Conservation (phyloP, 2,329 filamentous ascomycete genomes). For the Bipolaris victoriae region DNA sequence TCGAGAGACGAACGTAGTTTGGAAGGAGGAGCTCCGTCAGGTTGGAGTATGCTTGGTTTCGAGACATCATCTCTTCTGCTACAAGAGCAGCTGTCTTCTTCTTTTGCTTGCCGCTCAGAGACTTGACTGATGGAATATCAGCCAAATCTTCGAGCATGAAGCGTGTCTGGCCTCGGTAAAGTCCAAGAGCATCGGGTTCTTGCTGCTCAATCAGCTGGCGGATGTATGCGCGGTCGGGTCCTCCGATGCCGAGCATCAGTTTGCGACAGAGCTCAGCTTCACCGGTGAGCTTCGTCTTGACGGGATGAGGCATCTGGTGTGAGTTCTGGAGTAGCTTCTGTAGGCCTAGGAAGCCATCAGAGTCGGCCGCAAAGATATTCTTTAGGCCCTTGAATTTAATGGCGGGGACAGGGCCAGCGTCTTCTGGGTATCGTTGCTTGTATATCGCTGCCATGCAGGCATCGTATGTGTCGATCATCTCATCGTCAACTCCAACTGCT, state of each 20-base stretch:
- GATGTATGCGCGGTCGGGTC: slow-evolving; percentile 34
- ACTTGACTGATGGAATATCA: slow-evolving; percentile 30
- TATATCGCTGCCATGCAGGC: slow-evolving; percentile 50
- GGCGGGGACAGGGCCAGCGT: slow-evolving; percentile 27
- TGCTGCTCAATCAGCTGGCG: slow-evolving; percentile 37
- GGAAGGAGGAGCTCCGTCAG: slow-evolving; percentile 56
- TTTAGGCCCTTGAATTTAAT: slow-evolving; percentile 40
- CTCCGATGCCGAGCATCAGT: slow-evolving; percentile 36
- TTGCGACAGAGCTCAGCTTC: slow-evolving; percentile 40
- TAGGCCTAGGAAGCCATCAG: slow-evolving; percentile 30
- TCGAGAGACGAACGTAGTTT: slow-evolving; percentile 55
- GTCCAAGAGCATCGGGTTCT: slow-evolving; percentile 36
- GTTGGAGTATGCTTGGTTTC: slow-evolving; percentile 58
- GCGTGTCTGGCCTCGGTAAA: slow-evolving; percentile 47
- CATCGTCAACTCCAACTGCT: slow-evolving; percentile 53
- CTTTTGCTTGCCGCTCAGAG: slow-evolving; percentile 38
- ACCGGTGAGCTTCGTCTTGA: slow-evolving; percentile 38
- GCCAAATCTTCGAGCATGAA: slow-evolving; percentile 50
- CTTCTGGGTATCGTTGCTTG: slow-evolving; percentile 29
- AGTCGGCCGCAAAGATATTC: slow-evolving; percentile 38
- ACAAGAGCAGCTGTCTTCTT: slow-evolving; percentile 46
- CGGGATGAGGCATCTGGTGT: slow-evolving; percentile 36
- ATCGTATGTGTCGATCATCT: slow-evolving; percentile 51
- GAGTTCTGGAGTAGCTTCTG: slow-evolving; percentile 27
- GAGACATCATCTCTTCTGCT: slow-evolving; percentile 48